phyloP scores from a whole-genome alignment of 2,329 filamentous ascomycete species.

The Ceratocystiopsis brevicomis region DNA sequence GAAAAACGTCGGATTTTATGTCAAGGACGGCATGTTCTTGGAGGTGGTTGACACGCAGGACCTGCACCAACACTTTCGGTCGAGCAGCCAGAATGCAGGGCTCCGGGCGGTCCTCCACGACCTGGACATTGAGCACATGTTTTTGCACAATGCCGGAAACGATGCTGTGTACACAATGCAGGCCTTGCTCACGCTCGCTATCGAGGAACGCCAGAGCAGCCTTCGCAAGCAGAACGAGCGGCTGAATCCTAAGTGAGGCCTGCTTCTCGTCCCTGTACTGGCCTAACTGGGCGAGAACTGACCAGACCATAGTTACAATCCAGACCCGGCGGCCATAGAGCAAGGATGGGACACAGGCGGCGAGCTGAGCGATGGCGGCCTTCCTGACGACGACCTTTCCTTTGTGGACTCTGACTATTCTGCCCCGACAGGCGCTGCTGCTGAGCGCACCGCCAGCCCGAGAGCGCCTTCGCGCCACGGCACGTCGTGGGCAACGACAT shows the following conservation, averaged over 20 bases:
- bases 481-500: no score
- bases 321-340: constrained; percentile 3
- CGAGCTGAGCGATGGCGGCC: constrained; percentile 16
- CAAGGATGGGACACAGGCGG: constrained; percentile 15
- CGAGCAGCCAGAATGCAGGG: constrained; percentile 30
- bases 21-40: constrained; percentile 33
- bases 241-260: neutral
- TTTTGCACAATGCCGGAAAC: constrained; percentile 77
- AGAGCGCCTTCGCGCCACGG: no score
- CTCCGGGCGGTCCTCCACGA: constrained; percentile 43
- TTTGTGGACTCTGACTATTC: neutral
- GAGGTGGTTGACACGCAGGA: constrained; percentile 55
- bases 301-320: neutral
- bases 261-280: neutral
- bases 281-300: neutral
- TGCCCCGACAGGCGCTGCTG: no score
- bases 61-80: constrained; percentile 46
- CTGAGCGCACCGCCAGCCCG: neutral
- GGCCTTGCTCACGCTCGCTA: constrained; percentile 46
- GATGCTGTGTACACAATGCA: constrained; percentile 67
- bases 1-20: constrained; percentile 41
- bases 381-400: neutral
- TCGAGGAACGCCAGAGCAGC: constrained; percentile 16
- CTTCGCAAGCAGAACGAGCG: constrained; percentile 6
- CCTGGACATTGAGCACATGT: constrained; percentile 40